Evolutionary conservation across 1,284 basidiomycete genomes (phyloP).

Genomic region (Lentinula novae-zelandiae): DNA sequence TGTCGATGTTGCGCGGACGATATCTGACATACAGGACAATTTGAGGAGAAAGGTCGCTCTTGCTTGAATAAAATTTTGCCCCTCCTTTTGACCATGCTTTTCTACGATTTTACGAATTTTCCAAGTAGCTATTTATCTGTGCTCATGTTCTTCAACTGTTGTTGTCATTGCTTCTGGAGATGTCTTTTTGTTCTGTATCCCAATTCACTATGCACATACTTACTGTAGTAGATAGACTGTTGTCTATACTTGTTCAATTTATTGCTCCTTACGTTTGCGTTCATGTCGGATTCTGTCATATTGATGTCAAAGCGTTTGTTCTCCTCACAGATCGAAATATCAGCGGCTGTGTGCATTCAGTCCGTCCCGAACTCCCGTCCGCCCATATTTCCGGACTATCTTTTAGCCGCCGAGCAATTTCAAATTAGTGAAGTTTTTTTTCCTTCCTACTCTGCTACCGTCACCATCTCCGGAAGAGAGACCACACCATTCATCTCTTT

Average conservation of each 20-base stretch:
- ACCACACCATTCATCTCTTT: slow-evolving; percentile 1
- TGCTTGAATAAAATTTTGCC: slow-evolving; percentile 17
- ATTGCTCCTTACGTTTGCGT: background rate
- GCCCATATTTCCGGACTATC: background rate
- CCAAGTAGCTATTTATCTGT: background rate
- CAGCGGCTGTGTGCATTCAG: background rate
- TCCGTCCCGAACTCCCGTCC: background rate
- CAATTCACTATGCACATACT: background rate
- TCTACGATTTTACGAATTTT: background rate
- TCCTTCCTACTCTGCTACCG: background rate
- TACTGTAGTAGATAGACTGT: background rate
- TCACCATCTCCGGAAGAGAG: slow-evolving; percentile 15
- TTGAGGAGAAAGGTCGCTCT: slow-evolving; percentile 56
- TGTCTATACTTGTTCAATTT: background rate
- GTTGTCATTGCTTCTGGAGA: background rate
- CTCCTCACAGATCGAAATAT: background rate
- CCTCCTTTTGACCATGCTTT: background rate
- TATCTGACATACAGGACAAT: slow-evolving; percentile 71
- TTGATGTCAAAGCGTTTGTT: background rate
- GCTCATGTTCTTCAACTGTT: background rate
- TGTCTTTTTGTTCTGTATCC: background rate
- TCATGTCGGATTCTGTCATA: background rate
- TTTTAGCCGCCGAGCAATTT: background rate
- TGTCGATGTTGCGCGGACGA: slow-evolving; percentile 61
- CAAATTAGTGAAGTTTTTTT: background rate